Base-by-base conservation (phyloP, 257 asterid genomes). In the Verbascum thapsus region DNA sequence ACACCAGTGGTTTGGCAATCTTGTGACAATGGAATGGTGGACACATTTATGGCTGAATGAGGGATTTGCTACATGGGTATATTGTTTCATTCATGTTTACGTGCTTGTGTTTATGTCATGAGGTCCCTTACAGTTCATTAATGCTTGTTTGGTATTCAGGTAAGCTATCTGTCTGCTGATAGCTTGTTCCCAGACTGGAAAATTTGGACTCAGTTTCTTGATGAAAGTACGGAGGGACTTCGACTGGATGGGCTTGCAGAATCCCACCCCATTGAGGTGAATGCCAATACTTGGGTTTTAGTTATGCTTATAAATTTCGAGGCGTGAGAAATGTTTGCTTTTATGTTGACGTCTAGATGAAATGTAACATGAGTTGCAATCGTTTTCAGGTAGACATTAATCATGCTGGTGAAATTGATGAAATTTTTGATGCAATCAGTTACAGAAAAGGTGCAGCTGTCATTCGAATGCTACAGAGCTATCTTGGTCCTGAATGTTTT, bases 11-110 rank as follows among this genome's bases (percentile, higher is more conserved):
- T 88, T 91, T 77, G 98, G 98, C 61, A 91, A 91, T 86, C 98
- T 91, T 53, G 96, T 91, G 62, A 91, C 96, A 16, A 91, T 91
- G 98, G 96, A 91, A 75, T 91, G 98, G 98, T 91, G 98, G 98
- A 91, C 98, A 1, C 98, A 91, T 80, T 76, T 91, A 58, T 88
- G 98, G 98, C 76, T 91, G 70, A 91, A 91, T 55, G 98, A 88
- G 79, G 98, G 98, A 71, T 91, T 91, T 49, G 98, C 98, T 43
- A 88, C 98, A 64, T 91, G 98, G 98, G 98, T 91, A 85, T 72
- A 18, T 53, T 74, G 72, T 56, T 18, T 2, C 7, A 58, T 72
- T 52, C 64, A 34, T 20, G 43, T 63, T 57, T 65, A 10, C 15
- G 40, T 69, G 45, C 34, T 66, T 66, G 13, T 60, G 23, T 59